Percentiles rank a stretch among this genome's conserved stretches.
phyloP scores from a whole-genome alignment of 1,139 yeast species.

The Lodderomyces pseudojiufengensis region DNA sequence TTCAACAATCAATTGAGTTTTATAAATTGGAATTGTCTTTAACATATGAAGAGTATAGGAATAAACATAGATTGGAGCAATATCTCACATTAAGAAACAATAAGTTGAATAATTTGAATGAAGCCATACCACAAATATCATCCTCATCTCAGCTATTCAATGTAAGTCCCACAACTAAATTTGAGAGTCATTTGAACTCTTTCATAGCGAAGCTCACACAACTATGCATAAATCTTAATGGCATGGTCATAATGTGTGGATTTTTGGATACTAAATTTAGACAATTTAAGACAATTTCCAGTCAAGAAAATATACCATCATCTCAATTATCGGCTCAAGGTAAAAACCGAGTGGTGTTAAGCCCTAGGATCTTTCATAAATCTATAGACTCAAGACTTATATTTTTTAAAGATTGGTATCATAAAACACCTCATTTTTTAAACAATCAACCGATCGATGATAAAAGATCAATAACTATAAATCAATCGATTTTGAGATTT shows the following conservation, averaged over 20 bases:
- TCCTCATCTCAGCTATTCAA: slow-evolving; percentile 26
- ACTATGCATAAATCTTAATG: slow-evolving; percentile 21
- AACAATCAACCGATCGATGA: slow-evolving; percentile 9
- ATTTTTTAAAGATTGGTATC: slow-evolving; percentile 39
- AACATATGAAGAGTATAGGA: slow-evolving; percentile 32
- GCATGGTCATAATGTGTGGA: slow-evolving; percentile 31
- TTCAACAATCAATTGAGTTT: slow-evolving; percentile 36
- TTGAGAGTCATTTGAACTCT: slow-evolving; percentile 28
- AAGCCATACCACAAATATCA: slow-evolving; percentile 31
- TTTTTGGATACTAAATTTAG: slow-evolving; percentile 28
- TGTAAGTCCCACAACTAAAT: slow-evolving; percentile 32
- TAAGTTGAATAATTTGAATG: slow-evolving; percentile 6
- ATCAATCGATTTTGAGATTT: slow-evolving; percentile 15
- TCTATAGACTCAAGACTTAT: slow-evolving; percentile 23
- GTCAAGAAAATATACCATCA: too few relatives aligned
- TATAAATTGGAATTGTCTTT: slow-evolving; percentile 35
- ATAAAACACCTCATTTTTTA: slow-evolving; percentile 23
- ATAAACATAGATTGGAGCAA: slow-evolving; percentile 31
- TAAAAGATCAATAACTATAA: slow-evolving; percentile 7
- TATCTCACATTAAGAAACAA: slow-evolving; percentile 22
- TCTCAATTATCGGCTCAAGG: slow-evolving; percentile 1
- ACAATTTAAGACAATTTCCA: slow-evolving; percentile 6
- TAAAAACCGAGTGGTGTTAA: slow-evolving; percentile 20
- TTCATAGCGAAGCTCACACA: slow-evolving; percentile 26
- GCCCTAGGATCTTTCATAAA: slow-evolving; percentile 15